These are phyloP conservation scores for Sphagnum tenellum DNA, from an alignment of 225 moss, liverwort and hornwort species.

Conservation along the genomic window DNA sequence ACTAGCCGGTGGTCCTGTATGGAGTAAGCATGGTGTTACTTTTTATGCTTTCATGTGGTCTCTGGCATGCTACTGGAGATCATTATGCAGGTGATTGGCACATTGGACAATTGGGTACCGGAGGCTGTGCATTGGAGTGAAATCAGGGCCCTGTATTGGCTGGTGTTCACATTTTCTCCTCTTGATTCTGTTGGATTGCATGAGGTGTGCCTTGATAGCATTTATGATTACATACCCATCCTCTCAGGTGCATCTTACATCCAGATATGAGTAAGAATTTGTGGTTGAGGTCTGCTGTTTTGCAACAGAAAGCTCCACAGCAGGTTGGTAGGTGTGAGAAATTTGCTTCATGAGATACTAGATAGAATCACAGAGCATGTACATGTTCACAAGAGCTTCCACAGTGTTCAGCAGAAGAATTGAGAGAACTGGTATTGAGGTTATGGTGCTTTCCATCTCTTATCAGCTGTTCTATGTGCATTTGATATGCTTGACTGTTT, in stretches of 20 bases:
- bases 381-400: too few species aligned
- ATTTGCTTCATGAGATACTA: too few species aligned
- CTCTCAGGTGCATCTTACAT: conserved; percentile 96
- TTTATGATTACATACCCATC: conserved; percentile 97
- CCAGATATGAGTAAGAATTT: conserved; percentile 79
- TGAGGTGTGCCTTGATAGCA: conserved; percentile 91
- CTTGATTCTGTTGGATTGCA: conserved; percentile 93
- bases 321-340: too few species aligned
- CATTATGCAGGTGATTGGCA: conserved; percentile 91
- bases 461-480: too few species aligned
- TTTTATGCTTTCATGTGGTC: conserved; percentile 93
- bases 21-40: conserved; percentile 57
- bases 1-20: too few species aligned
- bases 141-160: conserved; percentile 93
- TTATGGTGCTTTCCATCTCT: too few species aligned
- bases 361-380: too few species aligned
- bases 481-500: too few species aligned
- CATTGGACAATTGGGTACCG: conserved; percentile 92
- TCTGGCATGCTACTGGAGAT: conserved; percentile 99
- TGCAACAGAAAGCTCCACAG: too few species aligned
- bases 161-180: conserved; percentile 77
- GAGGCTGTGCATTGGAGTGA: conserved; percentile 98
- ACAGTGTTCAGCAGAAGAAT: too few species aligned
- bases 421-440: too few species aligned
- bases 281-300: too few species aligned